These are phyloP conservation scores for Nematocida parisii DNA, from an alignment of 371 early-diverging fungal genomes.

Conservation along the genomic window DNA sequence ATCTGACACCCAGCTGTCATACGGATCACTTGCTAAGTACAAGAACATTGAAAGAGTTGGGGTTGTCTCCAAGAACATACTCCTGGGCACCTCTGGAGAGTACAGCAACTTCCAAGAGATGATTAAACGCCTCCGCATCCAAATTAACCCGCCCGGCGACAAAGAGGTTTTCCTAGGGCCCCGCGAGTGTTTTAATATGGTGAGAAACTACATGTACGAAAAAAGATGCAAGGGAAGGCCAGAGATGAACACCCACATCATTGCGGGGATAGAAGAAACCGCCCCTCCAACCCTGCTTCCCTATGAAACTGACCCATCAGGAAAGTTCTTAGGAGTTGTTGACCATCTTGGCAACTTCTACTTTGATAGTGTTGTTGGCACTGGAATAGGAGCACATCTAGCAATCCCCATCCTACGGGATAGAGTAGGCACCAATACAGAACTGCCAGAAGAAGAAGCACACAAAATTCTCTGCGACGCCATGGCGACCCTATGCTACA, in stretches of 20 bases:
- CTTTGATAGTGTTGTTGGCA: constrained; percentile 81
- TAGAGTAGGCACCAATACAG: constrained; percentile 59
- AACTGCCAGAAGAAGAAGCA: constrained; percentile 81
- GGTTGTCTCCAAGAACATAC: constrained; percentile 21
- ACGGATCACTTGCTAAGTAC: constrained; percentile 59
- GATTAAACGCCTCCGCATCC: constrained; percentile 7
- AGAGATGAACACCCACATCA: constrained; percentile 85
- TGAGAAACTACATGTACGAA: constrained; percentile 78
- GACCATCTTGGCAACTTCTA: constrained; percentile 91
- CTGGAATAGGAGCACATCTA: constrained; percentile 88
- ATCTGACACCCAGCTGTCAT: constrained; percentile 56
- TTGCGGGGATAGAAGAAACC: constrained; percentile 77
- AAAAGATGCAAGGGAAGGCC: constrained; percentile 85
- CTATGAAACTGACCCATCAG: constrained; percentile 67
- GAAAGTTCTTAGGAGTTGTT: constrained; percentile 74
- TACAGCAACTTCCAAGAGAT: constrained; percentile 60
- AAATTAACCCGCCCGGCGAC: constrained; percentile 57
- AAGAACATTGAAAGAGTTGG: constrained; percentile 40
- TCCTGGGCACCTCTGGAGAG: constrained; percentile 52
- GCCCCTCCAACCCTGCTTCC: neutral
- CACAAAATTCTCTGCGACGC: constrained; percentile 78
- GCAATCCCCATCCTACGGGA: constrained; percentile 87
- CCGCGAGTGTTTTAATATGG: constrained; percentile 63
- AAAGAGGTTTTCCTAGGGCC: constrained; percentile 49
- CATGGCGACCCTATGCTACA: constrained; percentile 87